phyloP scores from a whole-genome alignment of 495 filamentous ascomycete species.

The Neurospora hispaniola region DNA sequence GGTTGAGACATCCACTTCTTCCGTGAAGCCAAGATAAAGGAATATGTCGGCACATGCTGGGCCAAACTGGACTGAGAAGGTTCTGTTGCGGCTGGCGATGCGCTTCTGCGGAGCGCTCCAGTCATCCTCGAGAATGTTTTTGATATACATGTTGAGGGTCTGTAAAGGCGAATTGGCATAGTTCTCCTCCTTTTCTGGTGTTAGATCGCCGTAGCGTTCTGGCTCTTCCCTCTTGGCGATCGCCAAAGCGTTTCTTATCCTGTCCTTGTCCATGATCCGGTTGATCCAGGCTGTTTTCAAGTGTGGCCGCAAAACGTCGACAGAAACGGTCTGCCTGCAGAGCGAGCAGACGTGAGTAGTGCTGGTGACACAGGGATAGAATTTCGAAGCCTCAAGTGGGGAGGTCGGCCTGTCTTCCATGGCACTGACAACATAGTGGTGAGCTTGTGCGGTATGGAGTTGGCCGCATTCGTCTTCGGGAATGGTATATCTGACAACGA shows the following conservation, averaged over 20 bases:
- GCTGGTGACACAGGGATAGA: constrained; percentile 17
- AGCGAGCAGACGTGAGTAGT: constrained; percentile 49
- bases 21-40: constrained; percentile 49
- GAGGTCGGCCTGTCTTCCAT: neutral
- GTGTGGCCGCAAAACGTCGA: constrained; percentile 45
- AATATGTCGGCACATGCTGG: constrained; percentile 51
- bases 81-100: constrained; percentile 61
- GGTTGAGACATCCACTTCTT: constrained; percentile 12
- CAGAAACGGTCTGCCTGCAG: constrained; percentile 8
- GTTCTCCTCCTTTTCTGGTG: constrained; percentile 17
- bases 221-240: constrained; percentile 45
- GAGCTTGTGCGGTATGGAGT: neutral
- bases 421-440: neutral
- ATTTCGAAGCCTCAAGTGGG: neutral
- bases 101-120: constrained; percentile 30
- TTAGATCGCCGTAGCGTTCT: constrained; percentile 45
- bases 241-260: constrained; percentile 43
- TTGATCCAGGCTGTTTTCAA: constrained; percentile 38
- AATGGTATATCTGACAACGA: constrained; percentile 15
- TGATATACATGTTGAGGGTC: constrained; percentile 51
- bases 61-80: constrained; percentile 60
- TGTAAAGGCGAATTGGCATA: constrained; percentile 40
- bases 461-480: neutral
- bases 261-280: constrained; percentile 44
- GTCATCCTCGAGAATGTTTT: constrained; percentile 44